A percentile compares a stretch with the other conserved stretches of the same genome.
Evolutionary conservation across 352 stramenopile species (phyloP).

Genomic region (Elongisporangium prolatum): DNA sequence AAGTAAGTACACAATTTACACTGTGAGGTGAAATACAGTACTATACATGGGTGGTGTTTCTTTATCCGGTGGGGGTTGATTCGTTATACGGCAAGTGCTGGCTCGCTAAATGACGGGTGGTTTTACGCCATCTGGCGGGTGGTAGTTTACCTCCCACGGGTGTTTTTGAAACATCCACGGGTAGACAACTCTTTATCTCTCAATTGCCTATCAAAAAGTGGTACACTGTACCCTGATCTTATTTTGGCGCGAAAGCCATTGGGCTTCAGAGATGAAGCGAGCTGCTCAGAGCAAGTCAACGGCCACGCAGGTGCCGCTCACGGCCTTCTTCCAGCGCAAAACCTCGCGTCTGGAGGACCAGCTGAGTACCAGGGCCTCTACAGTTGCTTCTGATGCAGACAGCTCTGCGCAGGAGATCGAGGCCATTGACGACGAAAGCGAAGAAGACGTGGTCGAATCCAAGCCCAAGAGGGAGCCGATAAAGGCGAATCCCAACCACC

Average conservation of each 20-base stretch:
- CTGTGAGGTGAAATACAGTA: too few relatives aligned
- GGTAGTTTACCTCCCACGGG: too few relatives aligned
- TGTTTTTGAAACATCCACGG: too few relatives aligned
- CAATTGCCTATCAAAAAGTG: background rate
- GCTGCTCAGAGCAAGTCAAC: conserved; percentile 1
- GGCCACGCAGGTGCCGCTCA: conserved; percentile 29
- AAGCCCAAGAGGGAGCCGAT: conserved; percentile 1
- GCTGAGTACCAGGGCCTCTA: conserved; percentile 3
- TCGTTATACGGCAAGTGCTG: too few relatives aligned
- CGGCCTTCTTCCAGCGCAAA: conserved; percentile 68
- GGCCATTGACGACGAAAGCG: conserved; percentile 9
- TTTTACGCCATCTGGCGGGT: too few relatives aligned
- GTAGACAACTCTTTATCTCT: too few relatives aligned
- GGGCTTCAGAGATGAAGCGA: conserved; percentile 28
- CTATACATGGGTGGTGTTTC: too few relatives aligned
- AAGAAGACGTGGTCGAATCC: conserved; percentile 7
- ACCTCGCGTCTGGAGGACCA: conserved; percentile 9
- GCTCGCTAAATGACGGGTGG: too few relatives aligned
- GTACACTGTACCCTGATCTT: background rate
- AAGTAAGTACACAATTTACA: too few relatives aligned
- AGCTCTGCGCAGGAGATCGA: conserved; percentile 3
- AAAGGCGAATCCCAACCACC: conserved; percentile 9
- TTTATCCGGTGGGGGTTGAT: too few relatives aligned
- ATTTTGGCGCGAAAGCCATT: conserved; percentile 11
- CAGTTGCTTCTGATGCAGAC: background rate